Evolutionary conservation across 2,329 filamentous ascomycete genomes (phyloP).

Genomic region (Phoma sp.): DNA sequence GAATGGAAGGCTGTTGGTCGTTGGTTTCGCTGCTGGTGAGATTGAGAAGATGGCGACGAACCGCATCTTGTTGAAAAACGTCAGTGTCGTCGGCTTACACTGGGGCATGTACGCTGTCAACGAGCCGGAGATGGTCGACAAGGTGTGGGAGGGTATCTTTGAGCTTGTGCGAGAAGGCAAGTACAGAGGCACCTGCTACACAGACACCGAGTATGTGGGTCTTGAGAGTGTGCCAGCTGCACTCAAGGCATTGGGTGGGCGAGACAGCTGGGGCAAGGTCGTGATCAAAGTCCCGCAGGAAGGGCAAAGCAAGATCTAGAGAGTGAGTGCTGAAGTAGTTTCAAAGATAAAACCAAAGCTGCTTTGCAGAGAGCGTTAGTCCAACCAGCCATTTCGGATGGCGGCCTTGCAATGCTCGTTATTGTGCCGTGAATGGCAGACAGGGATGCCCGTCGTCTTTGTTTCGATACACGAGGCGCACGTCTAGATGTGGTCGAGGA

Average conservation of each 20-base stretch:
- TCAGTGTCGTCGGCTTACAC: conserved; percentile 85
- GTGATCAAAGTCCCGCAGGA: conserved; percentile 81
- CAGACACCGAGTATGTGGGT: conserved; percentile 80
- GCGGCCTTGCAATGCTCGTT: no score
- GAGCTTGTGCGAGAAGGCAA: conserved; percentile 78
- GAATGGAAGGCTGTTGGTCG: conserved; percentile 86
- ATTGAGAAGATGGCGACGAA: conserved; percentile 96
- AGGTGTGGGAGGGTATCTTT: conserved; percentile 84
- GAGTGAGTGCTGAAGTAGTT: not conserved
- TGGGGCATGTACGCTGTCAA: conserved; percentile 85
- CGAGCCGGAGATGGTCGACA: conserved; percentile 71
- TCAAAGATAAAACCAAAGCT: not conserved
- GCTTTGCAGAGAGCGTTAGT: not conserved
- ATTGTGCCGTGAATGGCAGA: no score
- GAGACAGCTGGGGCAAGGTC: conserved; percentile 95
- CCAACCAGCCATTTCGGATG: no score
- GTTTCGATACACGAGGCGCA: not conserved
- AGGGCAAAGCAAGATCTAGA: conserved; percentile 46
- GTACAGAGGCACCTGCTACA: conserved; percentile 82
- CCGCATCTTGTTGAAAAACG: conserved; percentile 91
- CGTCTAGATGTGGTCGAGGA: not conserved
- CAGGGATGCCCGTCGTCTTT: no score
- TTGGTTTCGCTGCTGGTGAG: conserved; percentile 84
- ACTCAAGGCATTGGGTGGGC: conserved; percentile 75
- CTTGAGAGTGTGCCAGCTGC: conserved; percentile 80